phyloP scores from a whole-genome alignment of 305 asterid species.

The Fraxinus floribunda region DNA sequence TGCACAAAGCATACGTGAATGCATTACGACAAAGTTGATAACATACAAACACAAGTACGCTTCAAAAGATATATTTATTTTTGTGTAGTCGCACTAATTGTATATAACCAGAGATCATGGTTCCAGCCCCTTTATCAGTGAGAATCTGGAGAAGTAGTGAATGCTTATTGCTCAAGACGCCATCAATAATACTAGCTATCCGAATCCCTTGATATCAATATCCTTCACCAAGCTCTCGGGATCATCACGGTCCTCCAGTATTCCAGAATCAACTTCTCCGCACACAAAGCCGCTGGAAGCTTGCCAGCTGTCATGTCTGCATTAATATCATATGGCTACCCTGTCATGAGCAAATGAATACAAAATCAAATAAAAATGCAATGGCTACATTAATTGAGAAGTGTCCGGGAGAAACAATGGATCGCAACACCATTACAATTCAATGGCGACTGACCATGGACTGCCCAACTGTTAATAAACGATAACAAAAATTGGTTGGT shows the following conservation, averaged over 20 bases:
- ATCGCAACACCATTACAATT: no score
- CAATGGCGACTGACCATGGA: no score
- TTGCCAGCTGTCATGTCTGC: constrained; percentile 88
- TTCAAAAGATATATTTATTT: no score
- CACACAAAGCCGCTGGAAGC: constrained; percentile 69
- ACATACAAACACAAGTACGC: no score
- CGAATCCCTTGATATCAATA: constrained; percentile 75
- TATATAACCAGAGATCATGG: constrained; percentile 64
- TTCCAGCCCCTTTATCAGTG: constrained; percentile 82
- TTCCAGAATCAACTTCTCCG: constrained; percentile 78
- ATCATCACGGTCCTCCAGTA: constrained; percentile 53
- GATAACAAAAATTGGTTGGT: not conserved
- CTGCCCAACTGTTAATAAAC: no score
- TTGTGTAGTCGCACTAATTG: no score
- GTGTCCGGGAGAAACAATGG: not conserved
- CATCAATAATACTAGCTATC: constrained; percentile 79
- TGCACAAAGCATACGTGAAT: constrained; percentile 10
- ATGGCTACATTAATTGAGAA: no score
- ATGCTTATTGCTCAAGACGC: constrained; percentile 48
- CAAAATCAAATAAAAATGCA: no score
- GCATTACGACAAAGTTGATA: no score
- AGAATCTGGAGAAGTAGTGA: constrained; percentile 81
- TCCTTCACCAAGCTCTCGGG: constrained; percentile 70
- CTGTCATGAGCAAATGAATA: constrained; percentile 1
- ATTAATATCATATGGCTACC: constrained; percentile 70